Evolutionary conservation across 1,139 yeast species (phyloP).

Genomic region (Insectozyma bohioensis): DNA sequence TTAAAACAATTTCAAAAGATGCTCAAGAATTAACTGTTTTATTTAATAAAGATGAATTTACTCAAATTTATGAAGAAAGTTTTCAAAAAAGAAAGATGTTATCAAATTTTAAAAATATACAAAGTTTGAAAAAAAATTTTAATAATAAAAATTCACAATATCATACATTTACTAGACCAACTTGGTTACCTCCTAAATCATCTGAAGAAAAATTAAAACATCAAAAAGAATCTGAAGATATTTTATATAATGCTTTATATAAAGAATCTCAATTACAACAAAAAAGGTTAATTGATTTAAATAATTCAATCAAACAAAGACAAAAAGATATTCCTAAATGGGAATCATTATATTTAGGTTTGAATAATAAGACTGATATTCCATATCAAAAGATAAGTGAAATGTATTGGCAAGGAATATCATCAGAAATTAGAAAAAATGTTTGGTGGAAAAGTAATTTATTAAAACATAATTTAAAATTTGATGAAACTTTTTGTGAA

Average conservation of each 20-base stretch:
- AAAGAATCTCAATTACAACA: constrained; percentile 37
- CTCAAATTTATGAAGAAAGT: constrained; percentile 39
- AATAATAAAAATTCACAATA: constrained; percentile 19
- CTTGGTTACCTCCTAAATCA: constrained; percentile 67
- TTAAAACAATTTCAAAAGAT: constrained; percentile 39
- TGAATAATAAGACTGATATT: constrained; percentile 30
- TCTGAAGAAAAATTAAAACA: constrained; percentile 55
- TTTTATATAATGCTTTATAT: constrained; percentile 49
- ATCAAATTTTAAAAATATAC: constrained; percentile 20
- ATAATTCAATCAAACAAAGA: constrained; percentile 25
- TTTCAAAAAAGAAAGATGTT: constrained; percentile 33
- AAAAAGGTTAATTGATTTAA: constrained; percentile 25
- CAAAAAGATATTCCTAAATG: constrained; percentile 43
- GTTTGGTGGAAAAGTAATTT: constrained; percentile 49
- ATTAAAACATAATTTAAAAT: constrained; percentile 35
- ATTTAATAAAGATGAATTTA: constrained; percentile 33
- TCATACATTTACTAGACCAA: constrained; percentile 57
- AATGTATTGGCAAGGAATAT: constrained; percentile 70
- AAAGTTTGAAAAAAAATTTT: background rate
- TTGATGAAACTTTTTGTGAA: constrained; percentile 19
- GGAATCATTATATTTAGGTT: constrained; percentile 25
- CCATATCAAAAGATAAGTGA: constrained; percentile 8
- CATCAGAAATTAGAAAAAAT: constrained; percentile 42
- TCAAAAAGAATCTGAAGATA: constrained; percentile 50
- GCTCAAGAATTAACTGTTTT: constrained; percentile 49